phyloP scores from a whole-genome alignment of 306 rosid species.

The Acacia crassicarpa region DNA sequence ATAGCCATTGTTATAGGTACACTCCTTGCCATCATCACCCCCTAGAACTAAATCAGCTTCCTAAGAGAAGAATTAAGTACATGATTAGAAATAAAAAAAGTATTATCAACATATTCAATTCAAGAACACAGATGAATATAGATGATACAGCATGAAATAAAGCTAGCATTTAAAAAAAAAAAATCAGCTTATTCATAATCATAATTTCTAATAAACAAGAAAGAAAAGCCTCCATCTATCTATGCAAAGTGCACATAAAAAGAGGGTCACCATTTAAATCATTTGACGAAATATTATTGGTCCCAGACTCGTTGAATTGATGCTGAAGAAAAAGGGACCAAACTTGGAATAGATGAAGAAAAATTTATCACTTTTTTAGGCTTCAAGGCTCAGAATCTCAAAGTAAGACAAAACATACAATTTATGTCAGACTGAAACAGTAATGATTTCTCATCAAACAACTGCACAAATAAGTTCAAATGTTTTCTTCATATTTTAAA shows the following conservation, averaged over 20 bases:
- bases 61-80: conserved; percentile 36
- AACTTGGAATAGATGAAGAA: not conserved
- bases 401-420: not conserved
- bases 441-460: not conserved
- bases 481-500: not conserved
- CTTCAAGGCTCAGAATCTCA: not conserved
- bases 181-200: conserved; percentile 6
- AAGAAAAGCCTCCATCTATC: not conserved
- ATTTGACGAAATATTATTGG: not conserved
- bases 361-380: not conserved
- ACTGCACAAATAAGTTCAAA: not conserved
- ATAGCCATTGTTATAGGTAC: conserved; percentile 87
- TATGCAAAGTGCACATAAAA: conserved; percentile 9
- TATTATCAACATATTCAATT: conserved; percentile 9
- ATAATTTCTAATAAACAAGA: conserved; percentile 1
- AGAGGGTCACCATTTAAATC: not conserved
- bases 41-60: conserved; percentile 96
- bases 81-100: no score
- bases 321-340: conserved; percentile 1
- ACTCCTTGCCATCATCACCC: conserved; percentile 96
- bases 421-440: not conserved
- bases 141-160: not conserved
- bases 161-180: conserved; percentile 2
- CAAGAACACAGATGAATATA: not conserved
- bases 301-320: not conserved